Conservation (phyloP, 148 eudicot genomes). For the Camellia lanceoleosa region DNA sequence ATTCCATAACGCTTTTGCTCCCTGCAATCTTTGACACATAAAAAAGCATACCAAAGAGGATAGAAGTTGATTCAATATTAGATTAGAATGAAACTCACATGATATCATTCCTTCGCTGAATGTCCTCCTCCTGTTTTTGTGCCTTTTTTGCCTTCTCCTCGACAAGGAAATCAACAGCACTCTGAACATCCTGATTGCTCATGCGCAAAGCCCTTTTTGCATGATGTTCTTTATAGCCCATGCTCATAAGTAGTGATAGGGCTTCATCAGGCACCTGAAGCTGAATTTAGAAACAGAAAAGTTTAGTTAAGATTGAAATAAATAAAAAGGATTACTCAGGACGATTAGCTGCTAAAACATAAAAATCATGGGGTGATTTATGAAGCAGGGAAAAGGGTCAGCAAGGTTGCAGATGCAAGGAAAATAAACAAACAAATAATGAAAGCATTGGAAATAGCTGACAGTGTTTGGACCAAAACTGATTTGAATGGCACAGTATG, state of each 20-base stretch:
- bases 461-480: not conserved
- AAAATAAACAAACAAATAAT: not conserved
- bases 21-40: conserved; percentile 38
- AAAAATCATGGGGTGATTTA: not conserved
- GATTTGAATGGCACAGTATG: conserved; percentile 6
- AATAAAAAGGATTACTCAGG: not conserved
- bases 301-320: not conserved
- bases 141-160: conserved; percentile 63
- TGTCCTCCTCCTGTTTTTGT: conserved; percentile 56
- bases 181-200: conserved; percentile 65
- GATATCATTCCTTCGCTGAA: conserved; percentile 58
- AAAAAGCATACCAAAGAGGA: conserved; percentile 5
- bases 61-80: not conserved
- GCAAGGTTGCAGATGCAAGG: not conserved
- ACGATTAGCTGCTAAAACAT: too few species aligned
- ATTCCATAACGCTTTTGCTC: conserved; percentile 80
- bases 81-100: conserved; percentile 34
- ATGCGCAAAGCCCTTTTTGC: conserved; percentile 81
- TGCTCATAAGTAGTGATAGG: conserved; percentile 66
- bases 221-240: conserved; percentile 77
- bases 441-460: not conserved
- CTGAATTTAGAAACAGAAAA: conserved; percentile 44
- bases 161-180: conserved; percentile 72
- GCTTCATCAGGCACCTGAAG: conserved; percentile 93
- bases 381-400: conserved; percentile 5